Base-by-base conservation (phyloP, 345 rosid genomes). In the Brassica juncea region DNA sequence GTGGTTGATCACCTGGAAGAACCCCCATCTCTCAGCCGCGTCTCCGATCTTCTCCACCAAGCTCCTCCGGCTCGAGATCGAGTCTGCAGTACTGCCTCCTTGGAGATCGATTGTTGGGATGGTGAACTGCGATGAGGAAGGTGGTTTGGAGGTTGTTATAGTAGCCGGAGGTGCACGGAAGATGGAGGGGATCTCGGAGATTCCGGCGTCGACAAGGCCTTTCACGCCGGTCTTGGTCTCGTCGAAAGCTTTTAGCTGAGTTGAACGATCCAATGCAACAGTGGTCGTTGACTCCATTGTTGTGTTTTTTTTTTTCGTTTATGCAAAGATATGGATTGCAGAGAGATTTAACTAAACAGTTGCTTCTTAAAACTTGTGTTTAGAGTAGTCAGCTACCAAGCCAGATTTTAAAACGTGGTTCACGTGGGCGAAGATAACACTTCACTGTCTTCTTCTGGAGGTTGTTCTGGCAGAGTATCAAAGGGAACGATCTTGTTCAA, bases 1-100 rank as follows among this genome's bases (percentile, higher is more conserved):
- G 19, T 89, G 90, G 31, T 86, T 87, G 32, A 85, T 68, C 71
- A 86, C 86, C 68, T 86, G 91, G 27, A 87, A 87, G 68, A 89
- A 87, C 19, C 87, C 85, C 82, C 82, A 80, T 8, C 66, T 73
- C 77, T 71, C 79, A 0, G 80, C 71, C 3, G 87, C 89, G 8
- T 67, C 63, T 58, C 66, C 69, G 32, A 86, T 77, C 66, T 69
- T 66, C 1, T 80, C 68, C 25, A 83, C 76, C 68, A 83, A 57
- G 39, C 10, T 70, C 5, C 68, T 49, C 1, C 81, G 80, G 19
- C 19, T 19, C 6, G 44, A 47, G 59, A 49, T 69, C 42, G 77
- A 47, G n/a, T 61, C 73, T 19, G 19, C 19, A 19, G 19, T 19
- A 19, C 19, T 19, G 19, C 19, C 39, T 15, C 44, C 72, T 10